Conservation (phyloP, 208 protist species). For the Leishmania lainsoni region DNA sequence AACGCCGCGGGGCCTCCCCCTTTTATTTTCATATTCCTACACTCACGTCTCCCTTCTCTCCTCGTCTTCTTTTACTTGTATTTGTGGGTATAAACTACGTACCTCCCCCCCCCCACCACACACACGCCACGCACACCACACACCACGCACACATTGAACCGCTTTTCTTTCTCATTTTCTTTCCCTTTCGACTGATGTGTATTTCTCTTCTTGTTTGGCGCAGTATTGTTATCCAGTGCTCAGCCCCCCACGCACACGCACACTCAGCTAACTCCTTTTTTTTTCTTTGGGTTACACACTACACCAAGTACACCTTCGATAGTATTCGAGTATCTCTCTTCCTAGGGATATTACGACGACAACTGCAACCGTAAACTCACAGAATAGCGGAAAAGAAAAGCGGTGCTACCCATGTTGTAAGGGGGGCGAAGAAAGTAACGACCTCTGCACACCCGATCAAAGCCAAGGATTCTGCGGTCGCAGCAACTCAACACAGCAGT, state of each 20-base stretch:
- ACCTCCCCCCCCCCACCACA: too few species aligned
- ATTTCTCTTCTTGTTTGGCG: not conserved
- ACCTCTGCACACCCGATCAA: not conserved
- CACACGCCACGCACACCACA: too few species aligned
- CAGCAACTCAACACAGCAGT: not conserved
- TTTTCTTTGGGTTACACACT: not conserved
- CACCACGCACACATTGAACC: not conserved
- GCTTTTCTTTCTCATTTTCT: not conserved
- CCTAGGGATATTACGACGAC: not conserved
- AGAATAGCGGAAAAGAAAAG: not conserved
- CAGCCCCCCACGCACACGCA: not conserved
- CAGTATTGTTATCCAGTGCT: constrained; percentile 6
- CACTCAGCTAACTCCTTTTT: not conserved
- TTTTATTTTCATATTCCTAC: not conserved
- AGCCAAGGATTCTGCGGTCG: not conserved
- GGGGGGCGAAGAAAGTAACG: not conserved
- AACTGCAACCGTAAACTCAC: not conserved
- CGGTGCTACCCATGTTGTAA: not conserved
- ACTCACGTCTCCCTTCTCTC: not conserved
- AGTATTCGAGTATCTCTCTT: not conserved
- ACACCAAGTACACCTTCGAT: not conserved
- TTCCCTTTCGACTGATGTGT: not conserved
- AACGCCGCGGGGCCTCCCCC: not conserved
- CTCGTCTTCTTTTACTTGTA: not conserved
- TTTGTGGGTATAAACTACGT: not conserved